Percentiles rank a stretch among this genome's conserved stretches.
These are phyloP conservation scores for Phytophthora cactorum DNA, from an alignment of 352 stramenopile species.

Conservation along the genomic window DNA sequence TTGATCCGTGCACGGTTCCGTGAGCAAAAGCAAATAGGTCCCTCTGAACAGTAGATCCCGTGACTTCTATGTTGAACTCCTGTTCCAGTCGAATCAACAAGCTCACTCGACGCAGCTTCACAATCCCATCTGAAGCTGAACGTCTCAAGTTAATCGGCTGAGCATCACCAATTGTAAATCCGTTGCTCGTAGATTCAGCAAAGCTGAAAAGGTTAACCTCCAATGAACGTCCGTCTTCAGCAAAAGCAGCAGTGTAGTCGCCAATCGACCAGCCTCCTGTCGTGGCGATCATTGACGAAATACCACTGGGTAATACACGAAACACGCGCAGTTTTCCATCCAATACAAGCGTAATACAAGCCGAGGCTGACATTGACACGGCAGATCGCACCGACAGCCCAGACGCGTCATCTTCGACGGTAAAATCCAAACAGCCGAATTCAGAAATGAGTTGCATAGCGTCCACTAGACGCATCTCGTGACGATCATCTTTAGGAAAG, in stretches of 20 bases:
- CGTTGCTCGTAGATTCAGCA: not conserved
- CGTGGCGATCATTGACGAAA: slow-evolving; percentile 19
- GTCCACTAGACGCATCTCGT: slow-evolving; percentile 8
- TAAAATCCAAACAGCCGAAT: slow-evolving; percentile 26
- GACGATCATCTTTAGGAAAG: not conserved
- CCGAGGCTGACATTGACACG: not conserved
- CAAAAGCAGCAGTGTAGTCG: slow-evolving; percentile 19
- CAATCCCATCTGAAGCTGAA: not conserved
- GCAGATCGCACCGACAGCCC: slow-evolving; percentile 16
- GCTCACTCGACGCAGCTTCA: slow-evolving; percentile 3
- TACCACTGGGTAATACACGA: slow-evolving; percentile 34
- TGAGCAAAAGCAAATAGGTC: slow-evolving; percentile 8
- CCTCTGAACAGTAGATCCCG: not conserved
- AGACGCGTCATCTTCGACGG: slow-evolving; percentile 3
- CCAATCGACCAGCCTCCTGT: slow-evolving; percentile 20
- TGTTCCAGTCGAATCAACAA: slow-evolving; percentile 10
- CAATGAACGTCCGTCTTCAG: not conserved
- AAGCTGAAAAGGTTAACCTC: slow-evolving; percentile 16
- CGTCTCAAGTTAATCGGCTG: not conserved
- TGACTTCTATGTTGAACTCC: not conserved
- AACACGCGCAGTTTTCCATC: slow-evolving; percentile 37
- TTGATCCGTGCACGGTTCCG: slow-evolving; percentile 14
- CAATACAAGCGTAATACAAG: slow-evolving; percentile 32
- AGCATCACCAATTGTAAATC: not conserved
- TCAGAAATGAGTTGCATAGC: slow-evolving; percentile 13